Base-by-base conservation (phyloP, 2,329 filamentous ascomycete genomes). In the Pseudogymnoascus sp. region DNA sequence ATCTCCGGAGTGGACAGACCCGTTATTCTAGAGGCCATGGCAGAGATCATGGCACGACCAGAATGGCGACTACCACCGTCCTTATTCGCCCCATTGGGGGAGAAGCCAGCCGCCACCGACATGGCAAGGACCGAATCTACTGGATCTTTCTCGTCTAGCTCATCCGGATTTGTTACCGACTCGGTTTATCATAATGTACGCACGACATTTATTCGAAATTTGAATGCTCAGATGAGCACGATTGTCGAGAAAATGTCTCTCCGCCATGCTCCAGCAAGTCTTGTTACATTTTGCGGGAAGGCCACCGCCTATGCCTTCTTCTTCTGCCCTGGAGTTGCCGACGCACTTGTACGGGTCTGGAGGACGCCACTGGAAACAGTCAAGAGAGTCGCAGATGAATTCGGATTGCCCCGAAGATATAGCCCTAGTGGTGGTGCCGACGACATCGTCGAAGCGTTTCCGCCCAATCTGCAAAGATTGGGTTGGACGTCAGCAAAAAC, bases 181-280 rank as follows among this genome's bases (percentile, higher is more conserved):
- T 89, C 87, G 1, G 84, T 89, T 37, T 81, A 87, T 66, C 87
- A 90, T 71, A 90, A 90, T 69, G 83, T 88, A 27, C 82, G 84
- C 36, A 88, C 88, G 69, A 83, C 85, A 42, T 89, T 88, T 70
- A 80, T 85, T 4, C 85, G 88, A 65, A 90, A 89, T 66, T 72
- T 90, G 7, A 78, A 87, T 36, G 81, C 85, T 27, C 87, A 90
- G 66, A 86, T 90, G 80, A 78, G 80, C 5, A 88, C 87, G 69
- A 85, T 87, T n/a, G 82, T 89, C 4, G 86, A 89, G 62, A 87
- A 87, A 66, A 88, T 90, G 85, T 88, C 86, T 5, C 76, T 87
- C 67, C 79, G 85, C 63, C 85, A 86, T 69, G 73, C 74, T 10
- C 74, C 74, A 18, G 73, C 73, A 37, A 83, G 81, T 70, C 69